These are phyloP conservation scores for Coemansia sp. DNA, from an alignment of 192 early-diverging fungal species.

Conservation along the genomic window DNA sequence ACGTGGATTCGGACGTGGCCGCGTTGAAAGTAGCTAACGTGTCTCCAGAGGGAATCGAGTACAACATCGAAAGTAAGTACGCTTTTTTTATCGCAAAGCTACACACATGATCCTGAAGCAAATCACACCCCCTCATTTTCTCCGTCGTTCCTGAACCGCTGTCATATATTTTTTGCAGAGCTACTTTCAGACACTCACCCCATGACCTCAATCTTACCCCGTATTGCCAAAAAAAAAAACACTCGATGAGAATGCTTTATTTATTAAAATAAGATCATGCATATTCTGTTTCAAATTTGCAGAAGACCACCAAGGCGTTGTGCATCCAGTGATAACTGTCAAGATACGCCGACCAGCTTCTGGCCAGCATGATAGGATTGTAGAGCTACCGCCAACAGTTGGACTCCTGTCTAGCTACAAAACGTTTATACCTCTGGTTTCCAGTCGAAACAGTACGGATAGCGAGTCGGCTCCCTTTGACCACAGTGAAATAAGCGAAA, in stretches of 20 bases:
- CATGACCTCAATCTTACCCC: too few relatives aligned
- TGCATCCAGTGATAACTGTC: conserved; percentile 50
- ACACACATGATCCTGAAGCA: too few relatives aligned
- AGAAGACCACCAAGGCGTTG: conserved; percentile 50
- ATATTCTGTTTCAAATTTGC: conserved; percentile 4
- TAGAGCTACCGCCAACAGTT: conserved; percentile 12
- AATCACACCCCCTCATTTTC: too few relatives aligned
- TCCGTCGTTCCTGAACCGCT: too few relatives aligned
- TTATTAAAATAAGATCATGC: not conserved
- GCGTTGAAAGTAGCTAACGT: not conserved
- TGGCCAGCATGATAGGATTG: conserved; percentile 7
- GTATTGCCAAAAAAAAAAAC: not conserved
- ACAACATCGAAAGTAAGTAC: conserved; percentile 51
- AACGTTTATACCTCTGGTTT: not conserved
- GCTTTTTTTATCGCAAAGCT: not conserved
- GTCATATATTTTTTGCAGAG: too few relatives aligned
- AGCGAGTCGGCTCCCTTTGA: not conserved
- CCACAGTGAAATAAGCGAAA: not conserved
- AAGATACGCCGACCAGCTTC: conserved; percentile 24
- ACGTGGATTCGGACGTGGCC: not conserved
- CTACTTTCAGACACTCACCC: too few relatives aligned
- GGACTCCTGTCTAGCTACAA: not conserved
- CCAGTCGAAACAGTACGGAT: not conserved
- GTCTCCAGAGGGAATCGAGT: conserved; percentile 30
- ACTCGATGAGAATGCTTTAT: not conserved